These are phyloP conservation scores for Linnemannia schmuckeri DNA, from an alignment of 192 early-diverging fungal species.

Conservation along the genomic window DNA sequence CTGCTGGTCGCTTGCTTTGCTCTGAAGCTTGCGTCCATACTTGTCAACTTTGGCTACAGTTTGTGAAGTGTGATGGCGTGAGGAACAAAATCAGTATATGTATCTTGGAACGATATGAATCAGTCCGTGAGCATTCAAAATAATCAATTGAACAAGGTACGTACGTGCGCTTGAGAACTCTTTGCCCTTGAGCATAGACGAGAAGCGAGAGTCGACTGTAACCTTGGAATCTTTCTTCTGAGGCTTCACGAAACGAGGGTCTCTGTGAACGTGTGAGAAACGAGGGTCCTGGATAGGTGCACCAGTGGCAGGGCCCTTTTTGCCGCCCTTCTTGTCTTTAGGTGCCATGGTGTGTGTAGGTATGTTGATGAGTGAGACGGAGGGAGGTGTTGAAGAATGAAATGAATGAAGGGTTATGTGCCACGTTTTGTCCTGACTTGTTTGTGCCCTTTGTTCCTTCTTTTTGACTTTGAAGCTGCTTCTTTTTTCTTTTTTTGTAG, in stretches of 20 bases:
- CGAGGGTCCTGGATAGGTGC: conserved; percentile 73
- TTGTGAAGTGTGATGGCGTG: not conserved
- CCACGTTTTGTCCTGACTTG: not conserved
- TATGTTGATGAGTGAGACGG: not conserved
- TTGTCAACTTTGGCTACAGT: conserved; percentile 78
- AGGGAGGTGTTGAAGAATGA: not conserved
- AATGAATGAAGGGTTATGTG: conserved; percentile 1
- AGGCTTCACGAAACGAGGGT: conserved; percentile 83
- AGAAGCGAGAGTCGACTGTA: conserved; percentile 90
- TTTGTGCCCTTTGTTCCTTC: not conserved
- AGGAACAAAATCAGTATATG: not conserved
- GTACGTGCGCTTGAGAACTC: conserved; percentile 68
- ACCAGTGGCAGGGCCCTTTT: conserved; percentile 12
- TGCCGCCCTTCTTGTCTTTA: conserved; percentile 41
- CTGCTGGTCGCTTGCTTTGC: conserved; percentile 63
- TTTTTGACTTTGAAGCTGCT: not conserved
- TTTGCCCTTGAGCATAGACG: conserved; percentile 81
- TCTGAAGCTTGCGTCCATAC: conserved; percentile 75
- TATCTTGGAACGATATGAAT: not conserved
- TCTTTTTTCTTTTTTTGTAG: conserved; percentile 13
- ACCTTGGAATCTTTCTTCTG: conserved; percentile 88
- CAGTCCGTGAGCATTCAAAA: not conserved
- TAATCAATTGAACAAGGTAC: conserved; percentile 12
- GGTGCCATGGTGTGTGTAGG: conserved; percentile 23
- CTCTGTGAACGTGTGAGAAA: conserved; percentile 82